Evolutionary conservation across 2,329 filamentous ascomycete genomes (phyloP).

Genomic region (Karstenula rhodostoma): DNA sequence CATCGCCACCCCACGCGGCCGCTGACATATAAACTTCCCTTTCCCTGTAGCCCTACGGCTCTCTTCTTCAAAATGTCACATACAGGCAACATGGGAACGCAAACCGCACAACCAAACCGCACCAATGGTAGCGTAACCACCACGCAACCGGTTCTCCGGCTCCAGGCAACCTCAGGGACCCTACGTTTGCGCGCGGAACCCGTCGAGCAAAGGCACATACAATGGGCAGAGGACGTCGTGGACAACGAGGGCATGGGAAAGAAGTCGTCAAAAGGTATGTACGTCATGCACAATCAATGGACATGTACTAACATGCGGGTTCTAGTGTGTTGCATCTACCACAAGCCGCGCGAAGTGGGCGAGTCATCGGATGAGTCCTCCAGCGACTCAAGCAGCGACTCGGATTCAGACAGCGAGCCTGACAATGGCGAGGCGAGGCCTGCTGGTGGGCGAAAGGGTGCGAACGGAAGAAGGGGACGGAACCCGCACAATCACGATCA

Average conservation of each 20-base stretch:
- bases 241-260: conserved; percentile 95
- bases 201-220: conserved; percentile 69
- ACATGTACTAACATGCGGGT: conserved; percentile 17
- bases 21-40: not conserved
- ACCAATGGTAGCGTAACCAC: conserved; percentile 21
- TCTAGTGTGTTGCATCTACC: conserved; percentile 98
- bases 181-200: conserved; percentile 54
- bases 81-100: conserved; percentile 32
- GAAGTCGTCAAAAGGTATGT: conserved; percentile 88
- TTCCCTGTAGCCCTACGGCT: conserved; percentile 44
- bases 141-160: conserved; percentile 43
- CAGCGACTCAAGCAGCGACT: conserved; percentile 61
- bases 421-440: conserved; percentile 59
- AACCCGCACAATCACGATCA: conserved; percentile 39
- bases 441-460: conserved; percentile 36
- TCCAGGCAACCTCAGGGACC: conserved; percentile 46
- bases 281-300: not conserved
- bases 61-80: conserved; percentile 87
- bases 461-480: conserved; percentile 27
- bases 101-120: conserved; percentile 22
- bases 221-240: conserved; percentile 91
- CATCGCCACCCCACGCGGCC: conserved; percentile 4
- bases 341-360: conserved; percentile 72
- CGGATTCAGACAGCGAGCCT: conserved; percentile 62
- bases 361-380: conserved; percentile 79